Evolutionary conservation across 2,329 filamentous ascomycete species (phyloP), one percentile per base, ranked within the genome.

Genomic region (Grosmannia serpens): DNA sequence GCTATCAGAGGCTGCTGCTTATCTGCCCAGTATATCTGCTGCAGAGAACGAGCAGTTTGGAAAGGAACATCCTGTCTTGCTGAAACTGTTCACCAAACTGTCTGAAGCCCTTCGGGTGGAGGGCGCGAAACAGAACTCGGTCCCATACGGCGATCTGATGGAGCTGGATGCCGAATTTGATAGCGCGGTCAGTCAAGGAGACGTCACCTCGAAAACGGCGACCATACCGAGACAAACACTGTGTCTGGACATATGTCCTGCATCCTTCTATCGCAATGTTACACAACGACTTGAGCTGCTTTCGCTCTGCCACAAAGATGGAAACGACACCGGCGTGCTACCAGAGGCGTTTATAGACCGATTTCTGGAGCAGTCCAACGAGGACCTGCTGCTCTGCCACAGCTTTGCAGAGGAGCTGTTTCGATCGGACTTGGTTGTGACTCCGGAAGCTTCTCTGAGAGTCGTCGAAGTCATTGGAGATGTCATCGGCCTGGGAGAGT

Each of bases 141-240:
- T 64, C 10, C 65, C 74, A 4, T 71, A 75, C 11, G 63, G 72
- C 2, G 82, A 86, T 63, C 67, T 76, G 7, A 86, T 88, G 83
- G 85, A 89, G 58, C 66, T 90, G 6, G 87, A 90, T 64, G 76
- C 78, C 38, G 80, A 81, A 2, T 84, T 86, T 58, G 80, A 82
- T 47, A 83, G 83, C 0, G 82, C 86, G 63, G 74, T 74, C 56
- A 84, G 78, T 61, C 75, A 75, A 27, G 71, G 68, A 29, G 75
- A 73, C 54, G 67, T 69, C 20, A 61, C 67, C 1, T 68, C 73
- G 33, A 73, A 70, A 35, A 59, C 63, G 1, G 64, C 70, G 24
- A 67, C 77, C 20, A 67, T 83, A 49, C 74, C 82, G 49, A 75
- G 80, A 22, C 72, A 73, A 24, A 75, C 75, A 50, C 66, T 70